These are phyloP conservation scores for Oryza glumipatula DNA, from an alignment of 176 grass and related monocot genomes.

Conservation along the genomic window DNA sequence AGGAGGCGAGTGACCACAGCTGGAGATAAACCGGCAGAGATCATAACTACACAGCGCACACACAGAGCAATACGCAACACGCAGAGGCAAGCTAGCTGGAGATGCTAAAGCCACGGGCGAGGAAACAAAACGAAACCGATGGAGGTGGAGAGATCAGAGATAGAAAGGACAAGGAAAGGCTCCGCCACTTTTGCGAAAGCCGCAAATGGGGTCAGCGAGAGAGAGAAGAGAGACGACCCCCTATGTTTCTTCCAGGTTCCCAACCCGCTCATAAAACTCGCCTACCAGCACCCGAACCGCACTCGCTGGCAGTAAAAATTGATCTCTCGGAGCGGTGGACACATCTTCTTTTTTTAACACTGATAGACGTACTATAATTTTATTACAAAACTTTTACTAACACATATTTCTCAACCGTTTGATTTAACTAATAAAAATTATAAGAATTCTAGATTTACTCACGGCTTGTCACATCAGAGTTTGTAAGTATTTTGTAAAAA, in stretches of 20 bases:
- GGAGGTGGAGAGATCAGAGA: neutral
- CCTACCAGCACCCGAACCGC: neutral
- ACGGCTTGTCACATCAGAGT: too few relatives aligned
- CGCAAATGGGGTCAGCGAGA: neutral
- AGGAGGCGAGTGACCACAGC: neutral
- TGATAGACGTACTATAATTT: too few relatives aligned
- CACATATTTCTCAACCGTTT: too few relatives aligned
- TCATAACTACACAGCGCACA: neutral
- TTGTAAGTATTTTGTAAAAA: too few relatives aligned
- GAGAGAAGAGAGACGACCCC: neutral
- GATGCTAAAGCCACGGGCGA: constrained; percentile 6
- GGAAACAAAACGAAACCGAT: constrained; percentile 16
- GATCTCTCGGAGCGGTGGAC: too few relatives aligned
- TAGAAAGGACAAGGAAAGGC: neutral
- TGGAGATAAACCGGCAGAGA: neutral
- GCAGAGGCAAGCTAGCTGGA: constrained; percentile 39
- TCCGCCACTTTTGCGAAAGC: neutral
- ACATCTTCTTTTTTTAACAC: too few relatives aligned
- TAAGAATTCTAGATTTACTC: too few relatives aligned
- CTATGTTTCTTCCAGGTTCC: neutral
- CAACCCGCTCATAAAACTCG: neutral
- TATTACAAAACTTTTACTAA: too few relatives aligned
- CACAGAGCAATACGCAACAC: neutral
- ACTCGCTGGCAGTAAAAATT: neutral
- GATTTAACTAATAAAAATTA: too few relatives aligned